These are phyloP conservation scores for Paramecium bursaria DNA, from an alignment of 73 alveolate species.

Conservation along the genomic window DNA sequence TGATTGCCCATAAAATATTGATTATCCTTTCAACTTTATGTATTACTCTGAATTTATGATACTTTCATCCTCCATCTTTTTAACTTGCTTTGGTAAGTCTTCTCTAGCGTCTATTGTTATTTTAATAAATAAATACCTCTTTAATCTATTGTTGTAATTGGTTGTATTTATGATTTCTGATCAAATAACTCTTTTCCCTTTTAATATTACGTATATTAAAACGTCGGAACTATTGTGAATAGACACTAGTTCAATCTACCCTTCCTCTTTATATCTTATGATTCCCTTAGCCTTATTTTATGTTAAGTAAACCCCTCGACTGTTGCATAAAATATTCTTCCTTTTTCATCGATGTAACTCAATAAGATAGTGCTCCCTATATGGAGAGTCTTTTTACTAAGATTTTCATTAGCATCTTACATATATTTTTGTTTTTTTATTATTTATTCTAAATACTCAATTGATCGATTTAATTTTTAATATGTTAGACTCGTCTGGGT, in stretches of 20 bases:
- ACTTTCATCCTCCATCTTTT: slow-evolving; percentile 65
- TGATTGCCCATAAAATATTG: slow-evolving; percentile 65
- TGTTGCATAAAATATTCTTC: slow-evolving; percentile 30
- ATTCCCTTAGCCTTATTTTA: slow-evolving; percentile 12
- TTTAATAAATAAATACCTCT: slow-evolving; percentile 42
- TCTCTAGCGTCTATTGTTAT: slow-evolving; percentile 54
- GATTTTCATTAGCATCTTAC: slow-evolving; percentile 38
- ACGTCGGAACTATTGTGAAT: slow-evolving; percentile 42
- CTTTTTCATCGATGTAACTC: slow-evolving; percentile 50
- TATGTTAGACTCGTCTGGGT: slow-evolving; percentile 86
- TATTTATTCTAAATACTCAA: slow-evolving; percentile 10
- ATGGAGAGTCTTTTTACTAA: slow-evolving; percentile 15
- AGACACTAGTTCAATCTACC: slow-evolving; percentile 35
- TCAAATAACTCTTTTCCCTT: slow-evolving; percentile 39
- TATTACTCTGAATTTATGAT: slow-evolving; percentile 41
- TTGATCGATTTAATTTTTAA: slow-evolving; percentile 73
- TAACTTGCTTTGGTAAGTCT: slow-evolving; percentile 66
- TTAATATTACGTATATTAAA: slow-evolving; percentile 5
- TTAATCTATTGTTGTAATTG: slow-evolving; percentile 9
- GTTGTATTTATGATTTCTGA: not conserved
- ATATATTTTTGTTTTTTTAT: slow-evolving; percentile 24
- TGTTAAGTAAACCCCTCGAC: slow-evolving; percentile 29
- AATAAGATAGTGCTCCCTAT: slow-evolving; percentile 46
- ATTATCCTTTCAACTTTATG: slow-evolving; percentile 59
- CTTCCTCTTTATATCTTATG: slow-evolving; percentile 1